Evolutionary conservation across 1,139 yeast genomes (phyloP).

Genomic region (Geotrichum cucujoidarum): DNA sequence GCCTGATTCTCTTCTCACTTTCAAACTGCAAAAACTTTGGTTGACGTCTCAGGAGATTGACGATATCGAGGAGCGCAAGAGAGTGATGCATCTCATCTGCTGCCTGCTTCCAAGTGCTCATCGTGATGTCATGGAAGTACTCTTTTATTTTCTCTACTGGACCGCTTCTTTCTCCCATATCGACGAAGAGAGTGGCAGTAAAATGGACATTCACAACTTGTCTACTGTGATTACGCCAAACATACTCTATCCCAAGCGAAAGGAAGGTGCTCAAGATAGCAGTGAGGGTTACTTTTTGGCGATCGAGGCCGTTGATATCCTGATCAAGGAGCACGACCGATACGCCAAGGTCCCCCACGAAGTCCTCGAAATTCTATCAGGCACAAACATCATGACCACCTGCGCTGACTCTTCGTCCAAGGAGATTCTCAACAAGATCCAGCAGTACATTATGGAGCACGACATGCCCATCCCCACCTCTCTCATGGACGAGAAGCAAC

Average conservation of each 20-base stretch:
- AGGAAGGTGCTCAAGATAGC: slow-evolving; percentile 33
- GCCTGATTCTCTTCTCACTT: slow-evolving; percentile 86
- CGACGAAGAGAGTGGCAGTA: slow-evolving; percentile 60
- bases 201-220: slow-evolving; percentile 92
- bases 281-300: slow-evolving; percentile 85
- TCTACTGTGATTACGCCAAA: slow-evolving; percentile 97
- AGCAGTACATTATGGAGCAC: slow-evolving; percentile 23
- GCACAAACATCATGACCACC: background rate
- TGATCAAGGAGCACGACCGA: slow-evolving; percentile 80
- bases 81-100: slow-evolving; percentile 65
- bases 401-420: slow-evolving; percentile 27
- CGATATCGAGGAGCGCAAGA: slow-evolving; percentile 47
- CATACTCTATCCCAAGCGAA: slow-evolving; percentile 49
- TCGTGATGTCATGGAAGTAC: slow-evolving; percentile 81
- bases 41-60: slow-evolving; percentile 57
- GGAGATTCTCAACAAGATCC: slow-evolving; percentile 32
- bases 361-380: slow-evolving; percentile 32
- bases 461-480: background rate
- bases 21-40: slow-evolving; percentile 74
- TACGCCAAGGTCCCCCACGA: slow-evolving; percentile 68
- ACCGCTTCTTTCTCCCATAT: slow-evolving; percentile 89
- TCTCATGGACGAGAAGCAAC: background rate
- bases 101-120: slow-evolving; percentile 77
- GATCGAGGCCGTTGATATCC: slow-evolving; percentile 70
- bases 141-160: slow-evolving; percentile 86